Base-by-base conservation (phyloP, 768 basidiomycete genomes). In the Podaxis mareebaensis region DNA sequence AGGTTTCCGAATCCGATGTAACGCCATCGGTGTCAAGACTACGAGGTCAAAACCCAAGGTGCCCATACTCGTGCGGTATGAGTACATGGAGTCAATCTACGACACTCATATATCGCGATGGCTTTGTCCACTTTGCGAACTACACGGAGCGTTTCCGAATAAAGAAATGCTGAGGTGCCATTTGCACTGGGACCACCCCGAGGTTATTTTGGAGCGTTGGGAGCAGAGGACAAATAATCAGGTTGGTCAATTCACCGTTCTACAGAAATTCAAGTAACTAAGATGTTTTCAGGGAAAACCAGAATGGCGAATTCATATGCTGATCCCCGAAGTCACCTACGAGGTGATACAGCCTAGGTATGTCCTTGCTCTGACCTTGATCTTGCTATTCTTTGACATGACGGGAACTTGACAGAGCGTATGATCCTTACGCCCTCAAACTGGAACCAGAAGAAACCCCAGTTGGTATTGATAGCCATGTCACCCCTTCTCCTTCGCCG, bases 71-170 rank as follows among this genome's bases (percentile, higher is more conserved):
- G 60, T 68, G 15, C 57, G 42, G 8, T 61, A 61, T 4, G 53
- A 63, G 30, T 64, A 64, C 49, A 44, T 51, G 17, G 56, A 54
- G 36, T 40, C 36, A 15, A 26, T 42, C 22, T 63, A 56, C 15
- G 61, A 56, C 13, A 44, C 55, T 6, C 44, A 39, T 11, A 57
- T 63, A 28, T 56, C 46, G 3, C 44, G 26, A 12, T 66, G 65
- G 65, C 22, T 62, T n/a, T 68, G 67, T 26, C 67, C 67, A 11
- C 20, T 68, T 7, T 68, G 67, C 46, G 61, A 65, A 33, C 49
- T 66, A 11, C 67, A 68, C 48, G 63, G 63, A 4, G 39, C 24
- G 6, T 64, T 68, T 38, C 63, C 67, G n/a, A 61, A 64, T 28
- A 54, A 48, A 30, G 52, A 55, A 12, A 53, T 61, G 51, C 30